Evolutionary conservation across 2,329 filamentous ascomycete genomes (phyloP), one percentile per base, ranked within the genome.

Genomic region (Claviceps spartinae): DNA sequence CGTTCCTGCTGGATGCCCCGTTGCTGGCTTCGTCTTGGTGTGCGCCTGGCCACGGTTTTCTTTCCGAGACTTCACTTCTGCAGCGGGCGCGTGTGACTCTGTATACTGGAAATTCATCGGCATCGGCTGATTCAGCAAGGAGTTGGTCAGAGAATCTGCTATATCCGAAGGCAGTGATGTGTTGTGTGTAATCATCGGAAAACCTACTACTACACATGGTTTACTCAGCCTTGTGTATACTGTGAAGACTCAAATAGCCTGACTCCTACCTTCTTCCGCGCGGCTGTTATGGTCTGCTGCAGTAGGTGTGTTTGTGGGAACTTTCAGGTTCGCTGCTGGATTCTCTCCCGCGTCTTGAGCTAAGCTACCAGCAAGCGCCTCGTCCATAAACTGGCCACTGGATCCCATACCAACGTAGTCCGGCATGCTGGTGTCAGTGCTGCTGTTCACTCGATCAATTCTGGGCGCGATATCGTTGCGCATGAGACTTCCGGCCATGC

Each of bases 101-200:
- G 64, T 56, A 9, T 63, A 58, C 14, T 65, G 65, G 4, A 64
- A 53, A 3, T 68, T 64, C 2, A 70, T 58, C 0, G 70, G 66
- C 34, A 67, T 61, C 11, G 73, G 69, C 50, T 77, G 74, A 48
- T 73, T 75, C 30, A 77, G 63, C 41, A 78, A 60, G 0, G 74
- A 75, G 51, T 71, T 67, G 0, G 72, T 72, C 49, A 77, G 62
- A n/a, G 70, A 67, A 5, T 65, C 65, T 5, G 70, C 67, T 4
- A 75, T 60, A 37, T 71, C 69, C 2, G 64, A 52, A 2, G 63
- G 56, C 3, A 65, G 52, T 5, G 49, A 49, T 20, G 54, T 41
- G 20, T 52, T 51, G 34, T 61, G 48, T 8, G 55, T 47, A 24
- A 60, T 55, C 16, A 57, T 46, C 13, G 60, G 58, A 42, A 60